Evolutionary conservation across 2,329 filamentous ascomycete genomes (phyloP).

Genomic region (Tolypocladium album): DNA sequence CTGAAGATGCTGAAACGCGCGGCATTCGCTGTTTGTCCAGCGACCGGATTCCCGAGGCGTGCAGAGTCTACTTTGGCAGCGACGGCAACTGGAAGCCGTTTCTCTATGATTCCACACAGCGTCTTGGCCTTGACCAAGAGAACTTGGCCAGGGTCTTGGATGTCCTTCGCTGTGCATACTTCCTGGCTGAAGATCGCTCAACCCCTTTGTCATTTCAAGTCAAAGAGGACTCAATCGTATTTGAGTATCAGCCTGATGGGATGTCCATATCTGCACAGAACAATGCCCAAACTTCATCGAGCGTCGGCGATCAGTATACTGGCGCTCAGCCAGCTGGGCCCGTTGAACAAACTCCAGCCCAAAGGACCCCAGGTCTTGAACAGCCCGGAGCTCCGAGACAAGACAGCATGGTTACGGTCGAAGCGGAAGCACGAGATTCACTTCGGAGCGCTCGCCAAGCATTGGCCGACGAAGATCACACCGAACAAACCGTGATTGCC

Average conservation of each 20-base stretch:
- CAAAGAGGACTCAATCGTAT: constrained; percentile 17
- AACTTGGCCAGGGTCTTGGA: constrained; percentile 37
- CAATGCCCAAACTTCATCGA: not conserved
- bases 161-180: constrained; percentile 36
- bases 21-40: constrained; percentile 32
- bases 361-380: not conserved
- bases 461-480: constrained; percentile 13
- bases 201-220: constrained; percentile 26
- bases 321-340: not conserved
- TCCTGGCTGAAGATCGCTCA: constrained; percentile 28
- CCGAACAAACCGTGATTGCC: constrained; percentile 30
- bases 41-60: constrained; percentile 25
- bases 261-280: not conserved
- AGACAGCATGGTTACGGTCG: not conserved
- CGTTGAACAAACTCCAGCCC: not conserved
- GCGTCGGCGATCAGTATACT: not conserved
- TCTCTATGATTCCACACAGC: constrained; percentile 18
- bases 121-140: constrained; percentile 22
- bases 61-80: constrained; percentile 25
- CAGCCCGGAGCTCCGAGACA: not conserved
- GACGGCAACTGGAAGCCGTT: constrained; percentile 28
- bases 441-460: not conserved
- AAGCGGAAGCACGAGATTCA: not conserved
- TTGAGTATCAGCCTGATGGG: constrained; percentile 17
- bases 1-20: constrained; percentile 37